phyloP scores from a whole-genome alignment of 768 basidiomycete genomes.

The Mycena chlorophos region DNA sequence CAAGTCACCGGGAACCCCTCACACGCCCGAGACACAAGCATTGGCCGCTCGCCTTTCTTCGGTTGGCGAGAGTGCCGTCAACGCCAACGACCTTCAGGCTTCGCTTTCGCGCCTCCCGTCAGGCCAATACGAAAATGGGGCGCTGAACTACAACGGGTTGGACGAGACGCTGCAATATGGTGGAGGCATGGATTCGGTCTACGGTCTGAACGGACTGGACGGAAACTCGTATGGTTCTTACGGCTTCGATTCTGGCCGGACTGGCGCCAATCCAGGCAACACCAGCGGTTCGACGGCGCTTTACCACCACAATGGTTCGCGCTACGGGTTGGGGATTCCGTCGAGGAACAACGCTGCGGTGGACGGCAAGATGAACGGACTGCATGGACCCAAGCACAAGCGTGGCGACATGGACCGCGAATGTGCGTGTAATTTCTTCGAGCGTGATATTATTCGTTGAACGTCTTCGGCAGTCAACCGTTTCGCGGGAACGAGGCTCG shows the following conservation, averaged over 20 bases:
- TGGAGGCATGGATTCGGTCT: slow-evolving; percentile 49
- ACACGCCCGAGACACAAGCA: slow-evolving; percentile 57
- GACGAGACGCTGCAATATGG: slow-evolving; percentile 61
- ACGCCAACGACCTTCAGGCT: slow-evolving; percentile 60
- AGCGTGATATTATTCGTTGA: slow-evolving; percentile 7
- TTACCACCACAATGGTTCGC: slow-evolving; percentile 75
- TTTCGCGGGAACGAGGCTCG: slow-evolving; percentile 92
- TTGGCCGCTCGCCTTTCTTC: slow-evolving; percentile 64
- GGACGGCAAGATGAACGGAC: slow-evolving; percentile 83
- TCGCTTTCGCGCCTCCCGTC: slow-evolving; percentile 70
- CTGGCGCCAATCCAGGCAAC: slow-evolving; percentile 35
- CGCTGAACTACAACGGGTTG: slow-evolving; percentile 54
- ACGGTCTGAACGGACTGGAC: slow-evolving; percentile 53
- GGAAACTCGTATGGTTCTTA: slow-evolving; percentile 57
- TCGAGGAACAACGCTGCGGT: slow-evolving; percentile 48
- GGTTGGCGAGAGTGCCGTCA: slow-evolving; percentile 51
- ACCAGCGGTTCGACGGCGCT: slow-evolving; percentile 69
- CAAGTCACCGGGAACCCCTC: slow-evolving; percentile 71
- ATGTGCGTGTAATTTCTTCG: slow-evolving; percentile 43
- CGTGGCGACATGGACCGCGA: slow-evolving; percentile 90
- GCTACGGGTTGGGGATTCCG: slow-evolving; percentile 70
- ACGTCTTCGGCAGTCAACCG: slow-evolving; percentile 71
- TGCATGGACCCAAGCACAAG: slow-evolving; percentile 94
- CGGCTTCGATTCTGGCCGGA: slow-evolving; percentile 52
- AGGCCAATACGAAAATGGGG: slow-evolving; percentile 55